Conservation (phyloP, 2,329 filamentous ascomycete genomes). For the Phyllachora maydis region DNA sequence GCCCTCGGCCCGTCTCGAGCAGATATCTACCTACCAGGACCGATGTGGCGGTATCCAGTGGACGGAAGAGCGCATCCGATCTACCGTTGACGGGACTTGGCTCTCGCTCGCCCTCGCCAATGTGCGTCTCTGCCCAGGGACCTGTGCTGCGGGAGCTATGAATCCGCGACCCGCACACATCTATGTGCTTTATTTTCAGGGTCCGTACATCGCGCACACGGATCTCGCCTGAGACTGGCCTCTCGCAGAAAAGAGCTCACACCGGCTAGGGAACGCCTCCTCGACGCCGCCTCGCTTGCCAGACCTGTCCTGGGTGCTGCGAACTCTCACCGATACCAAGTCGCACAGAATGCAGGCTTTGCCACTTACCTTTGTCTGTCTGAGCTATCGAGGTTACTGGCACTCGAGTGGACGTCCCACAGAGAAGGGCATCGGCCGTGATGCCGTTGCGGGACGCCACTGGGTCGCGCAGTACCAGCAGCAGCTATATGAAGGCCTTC, state of each 20-base stretch:
- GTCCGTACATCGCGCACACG: constrained; percentile 12
- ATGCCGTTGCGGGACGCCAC: constrained; percentile 40
- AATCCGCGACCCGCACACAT: constrained; percentile 15
- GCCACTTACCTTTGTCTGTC: constrained; percentile 26
- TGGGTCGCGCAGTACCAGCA: constrained; percentile 33
- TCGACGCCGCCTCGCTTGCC: constrained; percentile 35
- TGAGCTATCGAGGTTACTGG: constrained; percentile 59
- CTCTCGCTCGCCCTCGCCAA: constrained; percentile 37
- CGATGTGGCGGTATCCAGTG: constrained; percentile 43
- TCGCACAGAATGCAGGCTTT: constrained; percentile 5
- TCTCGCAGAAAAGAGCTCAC: constrained; percentile 4
- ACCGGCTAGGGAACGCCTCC: constrained; percentile 30
- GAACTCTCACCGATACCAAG: constrained; percentile 17
- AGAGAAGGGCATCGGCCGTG: constrained; percentile 47
- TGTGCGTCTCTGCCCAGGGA: constrained; percentile 12
- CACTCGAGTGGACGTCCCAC: constrained; percentile 51
- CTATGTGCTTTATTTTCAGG: constrained; percentile 37
- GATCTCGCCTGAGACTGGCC: no score
- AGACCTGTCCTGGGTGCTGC: constrained; percentile 30
- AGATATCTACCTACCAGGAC: constrained; percentile 38
- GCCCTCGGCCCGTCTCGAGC: constrained; percentile 47
- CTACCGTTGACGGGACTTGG: constrained; percentile 43
- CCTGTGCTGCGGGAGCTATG: no score
- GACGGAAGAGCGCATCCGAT: constrained; percentile 38
- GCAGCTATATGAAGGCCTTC: constrained; percentile 5